phyloP scores from a whole-genome alignment of 441 rosid genomes.

The Bocquillonia castaneifolia region DNA sequence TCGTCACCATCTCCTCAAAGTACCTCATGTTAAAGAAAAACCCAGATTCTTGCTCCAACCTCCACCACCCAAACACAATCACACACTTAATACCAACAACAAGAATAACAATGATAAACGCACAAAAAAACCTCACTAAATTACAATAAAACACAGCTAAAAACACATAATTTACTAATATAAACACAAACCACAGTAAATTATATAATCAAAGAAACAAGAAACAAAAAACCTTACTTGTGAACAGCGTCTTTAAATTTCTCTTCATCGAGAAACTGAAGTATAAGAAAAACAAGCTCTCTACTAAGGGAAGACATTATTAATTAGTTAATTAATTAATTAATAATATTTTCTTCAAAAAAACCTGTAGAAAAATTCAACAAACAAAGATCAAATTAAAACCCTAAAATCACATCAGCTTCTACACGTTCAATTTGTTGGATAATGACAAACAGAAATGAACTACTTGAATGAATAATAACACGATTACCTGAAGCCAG shows the following conservation, averaged over 20 bases:
- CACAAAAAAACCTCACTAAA: neutral
- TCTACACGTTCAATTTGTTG: neutral
- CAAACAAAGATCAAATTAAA: slow-evolving; percentile 18
- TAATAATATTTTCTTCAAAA: neutral
- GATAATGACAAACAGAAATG: neutral
- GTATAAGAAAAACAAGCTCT: slow-evolving; percentile 77
- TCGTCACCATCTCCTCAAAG: slow-evolving; percentile 78
- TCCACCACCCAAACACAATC: slow-evolving; percentile 21
- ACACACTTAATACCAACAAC: neutral
- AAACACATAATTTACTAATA: neutral
- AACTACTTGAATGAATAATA: neutral
- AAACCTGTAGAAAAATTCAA: neutral
- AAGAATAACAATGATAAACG: neutral
- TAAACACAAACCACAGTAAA: no score
- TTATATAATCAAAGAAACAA: neutral
- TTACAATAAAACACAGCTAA: neutral
- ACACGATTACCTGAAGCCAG: neutral
- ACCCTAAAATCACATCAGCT: neutral
- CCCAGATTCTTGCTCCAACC: slow-evolving; percentile 83
- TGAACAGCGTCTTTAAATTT: slow-evolving; percentile 71
- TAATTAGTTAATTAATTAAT: neutral
- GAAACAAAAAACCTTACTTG: slow-evolving; percentile 34
- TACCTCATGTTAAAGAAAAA: slow-evolving; percentile 69
- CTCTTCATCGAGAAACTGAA: slow-evolving; percentile 81
- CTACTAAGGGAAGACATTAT: slow-evolving; percentile 69